phyloP scores from a whole-genome alignment of 2,329 filamentous ascomycete species.

The Arthrocladium fulminans region DNA sequence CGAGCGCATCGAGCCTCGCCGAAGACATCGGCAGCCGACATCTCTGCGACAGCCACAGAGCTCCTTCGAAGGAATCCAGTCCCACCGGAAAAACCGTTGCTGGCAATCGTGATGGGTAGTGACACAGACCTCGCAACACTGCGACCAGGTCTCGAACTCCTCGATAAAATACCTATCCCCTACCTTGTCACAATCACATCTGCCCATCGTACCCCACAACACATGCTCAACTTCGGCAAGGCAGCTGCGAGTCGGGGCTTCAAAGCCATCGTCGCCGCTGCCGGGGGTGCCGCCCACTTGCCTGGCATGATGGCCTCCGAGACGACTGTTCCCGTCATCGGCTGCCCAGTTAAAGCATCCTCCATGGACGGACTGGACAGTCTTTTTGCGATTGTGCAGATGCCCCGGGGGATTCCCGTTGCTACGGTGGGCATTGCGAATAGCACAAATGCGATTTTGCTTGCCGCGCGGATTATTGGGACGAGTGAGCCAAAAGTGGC shows the following conservation, averaged over 20 bases:
- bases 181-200: constrained; percentile 30
- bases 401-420: constrained; percentile 60
- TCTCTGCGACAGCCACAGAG: constrained; percentile 12
- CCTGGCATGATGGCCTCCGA: constrained; percentile 60
- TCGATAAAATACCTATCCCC: constrained; percentile 26
- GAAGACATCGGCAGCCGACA: constrained; percentile 20
- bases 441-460: constrained; percentile 58
- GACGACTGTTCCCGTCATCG: constrained; percentile 61
- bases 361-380: constrained; percentile 59
- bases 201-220: constrained; percentile 54
- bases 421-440: constrained; percentile 67
- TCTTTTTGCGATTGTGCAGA: constrained; percentile 59
- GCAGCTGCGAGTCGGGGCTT: constrained; percentile 52
- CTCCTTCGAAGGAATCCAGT: constrained; percentile 15
- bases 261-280: constrained; percentile 60
- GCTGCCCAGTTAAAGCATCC: constrained; percentile 61
- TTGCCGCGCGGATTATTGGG: constrained; percentile 58
- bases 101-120: constrained; percentile 43
- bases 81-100: constrained; percentile 24
- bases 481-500: constrained; percentile 17
- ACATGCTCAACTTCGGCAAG: constrained; percentile 56
- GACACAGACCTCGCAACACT: constrained; percentile 30
- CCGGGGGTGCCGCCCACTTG: constrained; percentile 59
- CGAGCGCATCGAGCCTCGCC: constrained; percentile 50
- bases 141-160: constrained; percentile 25